Evolutionary conservation across 306 rosid genomes (phyloP), one percentile per base, ranked within the genome.

Genomic region (Quercus alba): DNA sequence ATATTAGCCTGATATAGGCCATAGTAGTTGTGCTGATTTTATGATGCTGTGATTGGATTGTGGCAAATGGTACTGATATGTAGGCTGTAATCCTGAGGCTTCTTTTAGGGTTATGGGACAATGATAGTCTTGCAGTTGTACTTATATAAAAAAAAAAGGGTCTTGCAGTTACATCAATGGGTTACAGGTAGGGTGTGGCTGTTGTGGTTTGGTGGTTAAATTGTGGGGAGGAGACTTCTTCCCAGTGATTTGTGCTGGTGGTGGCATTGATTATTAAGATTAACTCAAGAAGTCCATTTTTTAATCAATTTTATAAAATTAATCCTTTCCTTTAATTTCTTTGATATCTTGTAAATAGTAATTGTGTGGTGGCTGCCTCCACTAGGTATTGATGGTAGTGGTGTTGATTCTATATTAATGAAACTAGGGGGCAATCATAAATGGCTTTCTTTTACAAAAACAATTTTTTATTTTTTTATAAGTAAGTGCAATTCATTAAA

Each of bases 1-100:
- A 63, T 38, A 83, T 63, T 79, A 55, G 21, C 72, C 51, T 35
- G 13, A 10, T 75, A 62, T 63, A 61, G 75, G 49, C 56, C 14
- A 59, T 69, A 33, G 51, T 19, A 46, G 54, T 21, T 35, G 26
- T 33, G 72, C 5, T 68, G 52, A 1, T 28, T 46, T 18, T 23
- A 35, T 68, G 72, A 31, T 67, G 41, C 38, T 64, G 18, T 63
- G 41, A 63, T 18, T 30, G 2, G 15, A 64, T 30, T 30, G 18
- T 64, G 41, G 31, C 12, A 30, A 63, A 63, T 64, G 51, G 17
- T 18, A 7, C 52, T 8, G 51, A 21, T 18, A 33, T 67, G 51
- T 19, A 8, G 25, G 25, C 26, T 33, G 51, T 33, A 26, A 67
- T 33, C 35, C 19, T 67, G 18, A 10, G 25, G 72, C 51, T 33